Evolutionary conservation across 768 basidiomycete genomes (phyloP).

Genomic region (Baorangia bicolor): DNA sequence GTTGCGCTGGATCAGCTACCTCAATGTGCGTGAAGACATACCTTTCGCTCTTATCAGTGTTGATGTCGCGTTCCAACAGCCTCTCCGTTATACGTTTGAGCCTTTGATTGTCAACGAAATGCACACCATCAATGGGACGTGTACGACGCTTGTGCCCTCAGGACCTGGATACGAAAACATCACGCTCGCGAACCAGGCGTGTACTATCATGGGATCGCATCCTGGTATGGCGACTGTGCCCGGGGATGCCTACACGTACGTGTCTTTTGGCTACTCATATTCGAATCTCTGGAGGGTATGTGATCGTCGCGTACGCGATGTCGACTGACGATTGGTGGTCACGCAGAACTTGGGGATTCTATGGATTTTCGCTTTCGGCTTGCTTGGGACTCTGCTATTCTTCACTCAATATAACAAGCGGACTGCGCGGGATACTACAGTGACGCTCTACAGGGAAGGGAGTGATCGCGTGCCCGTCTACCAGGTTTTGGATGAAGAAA

Average conservation of each 20-base stretch:
- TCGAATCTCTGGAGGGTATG: constrained; percentile 39
- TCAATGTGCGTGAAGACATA: constrained; percentile 33
- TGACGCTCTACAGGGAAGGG: constrained; percentile 23
- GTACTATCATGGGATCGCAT: constrained; percentile 40
- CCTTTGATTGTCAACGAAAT: constrained; percentile 51
- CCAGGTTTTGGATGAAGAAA: constrained; percentile 22
- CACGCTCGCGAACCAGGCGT: constrained; percentile 39
- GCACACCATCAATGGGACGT: constrained; percentile 35
- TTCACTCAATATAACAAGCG: constrained; percentile 35
- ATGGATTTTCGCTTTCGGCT: constrained; percentile 41
- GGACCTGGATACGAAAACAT: constrained; percentile 37
- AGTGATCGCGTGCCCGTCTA: not conserved
- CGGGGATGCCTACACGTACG: constrained; percentile 40
- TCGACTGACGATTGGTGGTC: not conserved
- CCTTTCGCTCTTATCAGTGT: constrained; percentile 32
- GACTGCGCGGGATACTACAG: constrained; percentile 31
- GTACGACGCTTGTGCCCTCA: constrained; percentile 32
- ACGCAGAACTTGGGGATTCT: constrained; percentile 44
- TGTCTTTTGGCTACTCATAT: constrained; percentile 30
- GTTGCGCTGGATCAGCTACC: constrained; percentile 19
- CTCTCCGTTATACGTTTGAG: constrained; percentile 30
- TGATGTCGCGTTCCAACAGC: constrained; percentile 30
- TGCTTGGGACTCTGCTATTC: constrained; percentile 37
- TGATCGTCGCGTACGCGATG: constrained; percentile 3
- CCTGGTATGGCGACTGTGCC: constrained; percentile 41